A percentile compares a stretch with the other conserved stretches of the same genome.
These are phyloP conservation scores for Pholiota molesta DNA, from an alignment of 768 basidiomycete species.

Conservation along the genomic window DNA sequence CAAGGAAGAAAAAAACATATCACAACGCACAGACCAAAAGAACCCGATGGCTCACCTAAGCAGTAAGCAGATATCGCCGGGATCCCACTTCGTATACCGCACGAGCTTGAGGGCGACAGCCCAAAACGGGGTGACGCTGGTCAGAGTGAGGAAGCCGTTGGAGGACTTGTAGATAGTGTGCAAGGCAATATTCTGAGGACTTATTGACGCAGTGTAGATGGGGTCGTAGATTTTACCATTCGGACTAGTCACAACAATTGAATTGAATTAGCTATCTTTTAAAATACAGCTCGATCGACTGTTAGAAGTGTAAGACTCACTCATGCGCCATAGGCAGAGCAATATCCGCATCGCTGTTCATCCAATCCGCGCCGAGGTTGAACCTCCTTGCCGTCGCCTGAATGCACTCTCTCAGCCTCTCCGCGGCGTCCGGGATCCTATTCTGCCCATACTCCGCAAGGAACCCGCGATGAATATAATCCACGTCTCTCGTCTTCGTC, in stretches of 20 bases:
- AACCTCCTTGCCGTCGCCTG: constrained; percentile 52
- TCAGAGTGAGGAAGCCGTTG: constrained; percentile 51
- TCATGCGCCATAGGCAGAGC: constrained; percentile 68
- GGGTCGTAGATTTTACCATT: constrained; percentile 53
- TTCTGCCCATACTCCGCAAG: constrained; percentile 50
- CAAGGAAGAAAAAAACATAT: neutral
- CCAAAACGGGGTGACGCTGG: constrained; percentile 75
- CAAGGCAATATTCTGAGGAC: constrained; percentile 49
- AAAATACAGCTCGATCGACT: neutral
- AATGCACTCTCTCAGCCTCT: constrained; percentile 60
- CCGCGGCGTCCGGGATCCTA: constrained; percentile 54
- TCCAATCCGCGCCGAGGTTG: constrained; percentile 67
- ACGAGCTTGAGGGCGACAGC: constrained; percentile 74
- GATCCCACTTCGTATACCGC: constrained; percentile 64
- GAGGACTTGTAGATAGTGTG: constrained; percentile 61
- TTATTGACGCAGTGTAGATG: constrained; percentile 56
- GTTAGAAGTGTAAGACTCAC: constrained; percentile 39
- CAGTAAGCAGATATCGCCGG: constrained; percentile 67
- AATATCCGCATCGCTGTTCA: constrained; percentile 76
- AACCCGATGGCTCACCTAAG: constrained; percentile 48
- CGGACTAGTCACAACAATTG: constrained; percentile 22
- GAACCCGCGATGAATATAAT: constrained; percentile 68
- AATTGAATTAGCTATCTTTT: neutral
- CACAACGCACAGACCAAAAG: neutral
- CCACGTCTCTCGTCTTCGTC: constrained; percentile 65